These are phyloP conservation scores for Climacium dendroides DNA, from an alignment of 225 moss, liverwort and hornwort species.

Conservation along the genomic window DNA sequence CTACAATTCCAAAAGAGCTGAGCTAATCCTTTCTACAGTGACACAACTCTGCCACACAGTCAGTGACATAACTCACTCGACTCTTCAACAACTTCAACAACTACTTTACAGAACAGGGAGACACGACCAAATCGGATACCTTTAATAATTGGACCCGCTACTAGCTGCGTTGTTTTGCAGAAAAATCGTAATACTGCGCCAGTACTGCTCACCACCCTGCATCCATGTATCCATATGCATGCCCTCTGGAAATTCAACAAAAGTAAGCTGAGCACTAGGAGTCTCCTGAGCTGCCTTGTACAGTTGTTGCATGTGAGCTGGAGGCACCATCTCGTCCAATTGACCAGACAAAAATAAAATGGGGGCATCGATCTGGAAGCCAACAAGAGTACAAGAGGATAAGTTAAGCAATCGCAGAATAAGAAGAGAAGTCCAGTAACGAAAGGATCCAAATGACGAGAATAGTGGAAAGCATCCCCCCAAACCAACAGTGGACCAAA, in stretches of 20 bases:
- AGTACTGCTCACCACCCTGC: slow-evolving; percentile 83
- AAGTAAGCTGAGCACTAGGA: slow-evolving; percentile 27
- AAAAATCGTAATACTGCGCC: slow-evolving; percentile 67
- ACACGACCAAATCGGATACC: background rate
- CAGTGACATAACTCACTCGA: background rate
- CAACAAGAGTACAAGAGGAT: background rate
- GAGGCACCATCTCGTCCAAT: slow-evolving; percentile 93
- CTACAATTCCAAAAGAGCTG: background rate
- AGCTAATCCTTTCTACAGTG: background rate
- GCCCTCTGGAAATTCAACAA: slow-evolving; percentile 77
- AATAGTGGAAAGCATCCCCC: background rate
- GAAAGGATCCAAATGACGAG: background rate
- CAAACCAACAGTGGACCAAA: background rate
- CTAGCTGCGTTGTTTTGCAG: slow-evolving; percentile 20
- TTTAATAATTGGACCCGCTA: background rate
- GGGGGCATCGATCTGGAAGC: slow-evolving; percentile 57
- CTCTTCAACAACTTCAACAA: background rate
- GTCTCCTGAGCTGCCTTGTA: slow-evolving; percentile 38
- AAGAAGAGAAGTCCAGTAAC: background rate
- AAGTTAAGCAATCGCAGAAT: background rate
- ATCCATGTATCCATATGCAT: slow-evolving; percentile 98
- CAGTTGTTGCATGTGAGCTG: slow-evolving; percentile 65
- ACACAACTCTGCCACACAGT: too few species aligned
- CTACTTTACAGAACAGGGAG: background rate
- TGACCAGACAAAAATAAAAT: slow-evolving; percentile 75